Conservation (phyloP, 1,284 basidiomycete genomes). For the Chondrostereum purpureum region DNA sequence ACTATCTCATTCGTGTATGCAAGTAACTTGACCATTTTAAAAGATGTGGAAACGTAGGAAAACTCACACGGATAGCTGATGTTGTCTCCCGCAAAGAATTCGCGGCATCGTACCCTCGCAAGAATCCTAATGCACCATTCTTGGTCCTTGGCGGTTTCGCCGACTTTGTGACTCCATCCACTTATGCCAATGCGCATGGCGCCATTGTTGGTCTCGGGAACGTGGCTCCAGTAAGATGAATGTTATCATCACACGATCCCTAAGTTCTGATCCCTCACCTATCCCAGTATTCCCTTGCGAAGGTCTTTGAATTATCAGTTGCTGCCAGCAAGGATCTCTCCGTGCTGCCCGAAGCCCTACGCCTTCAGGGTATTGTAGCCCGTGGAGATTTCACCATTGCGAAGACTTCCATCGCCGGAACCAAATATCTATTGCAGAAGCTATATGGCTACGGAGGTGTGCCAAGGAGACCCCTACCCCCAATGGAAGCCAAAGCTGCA, state of each 20-base stretch:
- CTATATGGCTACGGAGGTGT: slow-evolving; percentile 73
- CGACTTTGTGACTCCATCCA: slow-evolving; percentile 73
- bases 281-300: slow-evolving; percentile 48
- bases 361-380: slow-evolving; percentile 73
- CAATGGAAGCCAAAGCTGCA: slow-evolving; percentile 48
- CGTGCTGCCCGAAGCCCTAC: slow-evolving; percentile 65
- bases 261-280: slow-evolving; percentile 10
- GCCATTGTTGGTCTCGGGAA: slow-evolving; percentile 81
- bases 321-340: slow-evolving; percentile 45
- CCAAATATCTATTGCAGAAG: slow-evolving; percentile 72
- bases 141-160: slow-evolving; percentile 73
- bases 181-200: slow-evolving; percentile 64
- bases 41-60: slow-evolving; percentile 89
- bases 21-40: slow-evolving; percentile 1
- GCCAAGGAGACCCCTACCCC: slow-evolving; percentile 69
- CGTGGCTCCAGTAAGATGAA: slow-evolving; percentile 59
- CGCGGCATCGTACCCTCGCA: slow-evolving; percentile 53
- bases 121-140: slow-evolving; percentile 59
- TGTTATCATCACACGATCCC: slow-evolving; percentile 9
- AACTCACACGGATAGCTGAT: slow-evolving; percentile 77
- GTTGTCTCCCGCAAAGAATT: slow-evolving; percentile 59
- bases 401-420: slow-evolving; percentile 74
- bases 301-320: slow-evolving; percentile 59
- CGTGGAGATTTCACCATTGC: slow-evolving; percentile 77
- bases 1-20: slow-evolving; percentile 1